Evolutionary conservation across 2,329 filamentous ascomycete genomes (phyloP).

Genomic region (Trichoderma semiorbis): DNA sequence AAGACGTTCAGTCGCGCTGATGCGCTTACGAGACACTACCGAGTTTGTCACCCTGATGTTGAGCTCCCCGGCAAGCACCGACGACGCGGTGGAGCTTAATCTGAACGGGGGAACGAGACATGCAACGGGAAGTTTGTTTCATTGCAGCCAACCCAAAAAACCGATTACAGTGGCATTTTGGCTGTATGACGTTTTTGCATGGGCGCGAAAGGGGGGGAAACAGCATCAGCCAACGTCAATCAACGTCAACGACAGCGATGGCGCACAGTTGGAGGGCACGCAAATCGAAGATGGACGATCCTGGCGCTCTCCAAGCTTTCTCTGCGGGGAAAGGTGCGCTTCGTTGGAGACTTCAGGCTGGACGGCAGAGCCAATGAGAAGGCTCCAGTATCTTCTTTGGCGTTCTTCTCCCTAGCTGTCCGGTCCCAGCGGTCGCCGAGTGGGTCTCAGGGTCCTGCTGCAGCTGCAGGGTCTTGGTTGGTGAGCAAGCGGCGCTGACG

Average conservation of each 20-base stretch:
- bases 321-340: slow-evolving; percentile 3
- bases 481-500: slow-evolving; percentile 25
- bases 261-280: not conserved
- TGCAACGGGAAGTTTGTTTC: not conserved
- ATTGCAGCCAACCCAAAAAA: not conserved
- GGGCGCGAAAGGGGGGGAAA: slow-evolving; percentile 20
- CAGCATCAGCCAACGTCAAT: not conserved
- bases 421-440: not conserved
- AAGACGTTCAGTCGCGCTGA: slow-evolving; percentile 97
- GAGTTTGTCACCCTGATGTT: slow-evolving; percentile 87
- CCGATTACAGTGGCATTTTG: not conserved
- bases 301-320: not conserved
- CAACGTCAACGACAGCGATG: slow-evolving; percentile 7
- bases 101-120: not conserved
- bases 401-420: not conserved
- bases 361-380: slow-evolving; percentile 11
- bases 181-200: slow-evolving; percentile 1
- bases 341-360: not conserved
- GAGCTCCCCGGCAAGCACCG: slow-evolving; percentile 68
- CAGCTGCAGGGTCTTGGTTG: slow-evolving; percentile 28
- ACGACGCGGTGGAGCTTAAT: slow-evolving; percentile 29
- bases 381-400: slow-evolving; percentile 9
- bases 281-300: slow-evolving; percentile 16
- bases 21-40: slow-evolving; percentile 89
- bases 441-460: slow-evolving; percentile 21